Percentiles rank a stretch among this genome's conserved stretches.
Evolutionary conservation across 177 flowering plant genomes (phyloP).

Genomic region (Vitis hybrid): DNA sequence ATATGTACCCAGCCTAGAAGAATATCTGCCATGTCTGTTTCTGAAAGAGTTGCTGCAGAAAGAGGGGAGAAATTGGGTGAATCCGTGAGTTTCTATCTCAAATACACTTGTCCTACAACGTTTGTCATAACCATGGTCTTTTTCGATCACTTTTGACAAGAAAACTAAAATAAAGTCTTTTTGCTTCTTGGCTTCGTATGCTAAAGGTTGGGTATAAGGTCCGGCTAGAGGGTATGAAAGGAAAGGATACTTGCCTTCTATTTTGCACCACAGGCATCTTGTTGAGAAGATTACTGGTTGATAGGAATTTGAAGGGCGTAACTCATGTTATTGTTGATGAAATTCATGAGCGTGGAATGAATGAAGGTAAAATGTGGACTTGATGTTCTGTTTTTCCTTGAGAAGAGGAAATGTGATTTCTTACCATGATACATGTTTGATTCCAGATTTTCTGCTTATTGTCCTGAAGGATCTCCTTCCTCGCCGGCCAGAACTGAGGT

Average conservation of each 20-base stretch:
- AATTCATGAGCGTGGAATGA: constrained; percentile 98
- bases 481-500: constrained; percentile 78
- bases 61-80: constrained; percentile 92
- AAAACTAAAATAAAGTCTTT: neutral
- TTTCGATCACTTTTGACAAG: neutral
- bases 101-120: neutral
- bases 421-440: constrained; percentile 19
- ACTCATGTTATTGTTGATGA: constrained; percentile 96
- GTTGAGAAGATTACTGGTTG: constrained; percentile 82
- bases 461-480: constrained; percentile 90
- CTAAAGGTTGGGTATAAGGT: constrained; percentile 96
- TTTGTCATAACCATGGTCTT: constrained; percentile 1
- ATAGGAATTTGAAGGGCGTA: constrained; percentile 81
- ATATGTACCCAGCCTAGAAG: constrained; percentile 97
- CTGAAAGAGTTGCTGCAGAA: constrained; percentile 96
- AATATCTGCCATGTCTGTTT: constrained; percentile 93
- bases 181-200: constrained; percentile 5
- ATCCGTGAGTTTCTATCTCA: constrained; percentile 59
- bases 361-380: constrained; percentile 69
- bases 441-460: constrained; percentile 89
- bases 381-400: neutral
- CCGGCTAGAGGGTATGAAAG: constrained; percentile 88
- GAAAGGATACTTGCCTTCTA: constrained; percentile 89
- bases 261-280: constrained; percentile 97
- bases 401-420: constrained; percentile 10